Evolutionary conservation across 768 basidiomycete species (phyloP).

Genomic region (Suillus luteus): DNA sequence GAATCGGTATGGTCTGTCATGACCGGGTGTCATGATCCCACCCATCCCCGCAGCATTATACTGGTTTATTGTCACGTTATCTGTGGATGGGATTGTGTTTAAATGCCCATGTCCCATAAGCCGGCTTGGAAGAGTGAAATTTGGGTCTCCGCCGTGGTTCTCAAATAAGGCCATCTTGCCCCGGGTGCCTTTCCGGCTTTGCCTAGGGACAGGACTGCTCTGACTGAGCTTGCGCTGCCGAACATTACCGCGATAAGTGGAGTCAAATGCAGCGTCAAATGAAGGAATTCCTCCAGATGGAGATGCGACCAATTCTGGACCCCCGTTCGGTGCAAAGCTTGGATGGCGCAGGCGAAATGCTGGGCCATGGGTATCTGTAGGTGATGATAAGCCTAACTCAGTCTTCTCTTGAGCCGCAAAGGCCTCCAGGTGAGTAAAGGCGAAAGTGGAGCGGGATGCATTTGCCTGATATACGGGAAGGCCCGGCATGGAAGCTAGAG

Average conservation of each 20-base stretch:
- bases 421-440: slow-evolving; percentile 76
- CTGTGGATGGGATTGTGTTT: slow-evolving; percentile 43
- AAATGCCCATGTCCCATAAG: slow-evolving; percentile 32
- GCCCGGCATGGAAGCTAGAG: slow-evolving; percentile 39
- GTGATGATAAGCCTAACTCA: slow-evolving; percentile 57
- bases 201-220: slow-evolving; percentile 68
- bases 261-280: slow-evolving; percentile 19
- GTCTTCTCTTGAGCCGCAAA: slow-evolving; percentile 74
- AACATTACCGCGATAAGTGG: slow-evolving; percentile 32
- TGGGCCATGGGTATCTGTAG: slow-evolving; percentile 32
- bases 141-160: slow-evolving; percentile 47
- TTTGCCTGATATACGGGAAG: slow-evolving; percentile 74
- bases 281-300: slow-evolving; percentile 3
- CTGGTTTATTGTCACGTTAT: slow-evolving; percentile 35
- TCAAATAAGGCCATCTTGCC: slow-evolving; percentile 96
- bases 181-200: slow-evolving; percentile 56
- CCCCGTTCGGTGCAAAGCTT: slow-evolving; percentile 20
- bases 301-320: slow-evolving; percentile 13
- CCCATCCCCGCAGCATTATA: slow-evolving; percentile 16
- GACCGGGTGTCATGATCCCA: slow-evolving; percentile 51
- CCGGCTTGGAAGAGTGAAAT: slow-evolving; percentile 47
- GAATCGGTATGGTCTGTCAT: slow-evolving; percentile 94
- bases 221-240: slow-evolving; percentile 89
- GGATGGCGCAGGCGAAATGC: slow-evolving; percentile 18
- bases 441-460: slow-evolving; percentile 57